phyloP scores from a whole-genome alignment of 2,329 filamentous ascomycete genomes.

The Podosphaera aphanis region DNA sequence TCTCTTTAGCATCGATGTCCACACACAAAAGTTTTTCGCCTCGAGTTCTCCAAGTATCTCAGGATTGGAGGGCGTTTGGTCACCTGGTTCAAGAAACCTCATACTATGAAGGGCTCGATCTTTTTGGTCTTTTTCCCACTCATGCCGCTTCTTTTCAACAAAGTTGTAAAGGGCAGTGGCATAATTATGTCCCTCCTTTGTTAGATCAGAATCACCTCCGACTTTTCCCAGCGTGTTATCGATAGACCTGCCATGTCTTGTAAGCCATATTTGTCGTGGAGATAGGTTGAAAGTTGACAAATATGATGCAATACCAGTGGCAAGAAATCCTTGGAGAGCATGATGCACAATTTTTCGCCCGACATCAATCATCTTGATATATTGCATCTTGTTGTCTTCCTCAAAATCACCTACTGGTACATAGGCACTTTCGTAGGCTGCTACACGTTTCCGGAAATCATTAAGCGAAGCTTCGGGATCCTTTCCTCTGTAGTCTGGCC shows the following conservation, averaged over 20 bases:
- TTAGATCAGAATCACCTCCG: slow-evolving; percentile 71
- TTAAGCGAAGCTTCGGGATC: slow-evolving; percentile 63
- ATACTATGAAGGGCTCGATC: slow-evolving; percentile 43
- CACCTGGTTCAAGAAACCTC: slow-evolving; percentile 69
- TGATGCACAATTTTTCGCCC: slow-evolving; percentile 83
- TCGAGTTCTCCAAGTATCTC: slow-evolving; percentile 48
- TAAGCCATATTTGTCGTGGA: slow-evolving; percentile 94
- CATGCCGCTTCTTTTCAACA: slow-evolving; percentile 53
- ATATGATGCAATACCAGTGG: slow-evolving; percentile 80
- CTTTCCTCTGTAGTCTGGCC: slow-evolving; percentile 87
- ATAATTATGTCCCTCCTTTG: slow-evolving; percentile 57
- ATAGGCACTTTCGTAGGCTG: slow-evolving; percentile 84
- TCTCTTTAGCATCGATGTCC: slow-evolving; percentile 90
- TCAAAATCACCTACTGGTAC: slow-evolving; percentile 77
- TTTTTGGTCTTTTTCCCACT: slow-evolving; percentile 66
- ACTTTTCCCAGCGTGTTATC: slow-evolving; percentile 79
- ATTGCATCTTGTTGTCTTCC: slow-evolving; percentile 74
- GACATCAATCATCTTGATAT: slow-evolving; percentile 91
- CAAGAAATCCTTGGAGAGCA: slow-evolving; percentile 75
- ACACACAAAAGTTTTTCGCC: slow-evolving; percentile 86
- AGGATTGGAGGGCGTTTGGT: slow-evolving; percentile 85
- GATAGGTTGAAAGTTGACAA: slow-evolving; percentile 92
- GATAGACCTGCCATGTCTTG: slow-evolving; percentile 70
- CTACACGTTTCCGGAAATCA: slow-evolving; percentile 83
- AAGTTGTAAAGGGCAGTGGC: slow-evolving; percentile 61